phyloP scores from a whole-genome alignment of 495 filamentous ascomycete genomes.

The Aspergillus heteromorphus region DNA sequence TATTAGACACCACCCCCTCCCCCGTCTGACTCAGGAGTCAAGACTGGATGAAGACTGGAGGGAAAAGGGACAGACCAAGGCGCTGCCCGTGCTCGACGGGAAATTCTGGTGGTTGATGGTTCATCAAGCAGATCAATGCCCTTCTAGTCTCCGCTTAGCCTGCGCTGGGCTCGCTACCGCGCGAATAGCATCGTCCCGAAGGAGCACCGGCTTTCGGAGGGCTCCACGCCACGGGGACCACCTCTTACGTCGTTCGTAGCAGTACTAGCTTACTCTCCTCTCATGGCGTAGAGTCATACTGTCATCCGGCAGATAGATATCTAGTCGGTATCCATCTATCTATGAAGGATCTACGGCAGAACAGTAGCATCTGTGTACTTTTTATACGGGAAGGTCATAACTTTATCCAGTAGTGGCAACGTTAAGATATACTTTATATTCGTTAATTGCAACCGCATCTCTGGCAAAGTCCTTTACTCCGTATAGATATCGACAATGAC shows the following conservation, averaged over 20 bases:
- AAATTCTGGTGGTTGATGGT: constrained; percentile 1
- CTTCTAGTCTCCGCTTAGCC: constrained; percentile 1
- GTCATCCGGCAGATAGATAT: no score
- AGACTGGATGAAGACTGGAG: no score
- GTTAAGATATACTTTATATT: not conserved
- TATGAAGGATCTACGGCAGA: no score
- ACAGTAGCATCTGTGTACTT: no score
- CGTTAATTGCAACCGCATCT: not conserved
- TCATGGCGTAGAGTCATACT: not conserved
- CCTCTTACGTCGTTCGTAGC: not conserved
- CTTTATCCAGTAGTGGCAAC: not conserved
- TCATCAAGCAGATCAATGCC: not conserved
- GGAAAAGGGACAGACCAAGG: not conserved
- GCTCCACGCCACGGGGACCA: constrained; percentile 1
- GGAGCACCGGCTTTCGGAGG: constrained; percentile 12
- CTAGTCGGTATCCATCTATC: no score
- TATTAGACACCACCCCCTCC: not conserved
- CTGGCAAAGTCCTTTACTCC: not conserved
- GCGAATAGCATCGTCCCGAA: constrained; percentile 2
- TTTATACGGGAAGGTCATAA: not conserved
- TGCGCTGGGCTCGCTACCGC: constrained; percentile 5
- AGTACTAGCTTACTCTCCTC: not conserved
- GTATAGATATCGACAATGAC: not conserved
- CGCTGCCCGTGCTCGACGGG: not conserved
- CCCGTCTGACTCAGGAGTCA: not conserved